Base-by-base conservation (phyloP, 2,329 filamentous ascomycete species). In the Xylaria sp. region DNA sequence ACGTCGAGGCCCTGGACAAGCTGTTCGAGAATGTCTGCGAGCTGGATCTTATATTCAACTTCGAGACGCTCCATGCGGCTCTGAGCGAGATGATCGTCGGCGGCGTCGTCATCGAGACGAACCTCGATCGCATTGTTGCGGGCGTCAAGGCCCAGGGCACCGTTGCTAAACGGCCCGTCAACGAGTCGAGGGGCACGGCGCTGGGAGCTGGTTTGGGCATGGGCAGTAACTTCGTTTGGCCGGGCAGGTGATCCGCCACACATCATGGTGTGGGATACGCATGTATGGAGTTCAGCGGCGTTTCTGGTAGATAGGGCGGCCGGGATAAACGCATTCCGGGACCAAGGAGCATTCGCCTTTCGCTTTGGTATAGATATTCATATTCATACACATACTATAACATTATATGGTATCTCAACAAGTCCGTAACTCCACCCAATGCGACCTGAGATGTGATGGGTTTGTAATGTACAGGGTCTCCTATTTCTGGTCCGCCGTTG, bases 21-120 rank as follows among this genome's bases (percentile, higher is more conserved):
- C 83, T 99, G 40, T 99, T 99, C 74, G 95, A 98, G 79, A 97
- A 99, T 75, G 95, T 99, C 9, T 99, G 95, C 83, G 95, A 99
- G 81, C 83, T 99, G 58, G 93, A 99, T 77, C 84, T 99, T 69
- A 99, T 99, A 76, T 99, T 99, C 81, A 98, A 98, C 75, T 99
- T 97, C 71, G 95, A 99, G 83, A 96, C 93, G 15, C 83, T 99
- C 71, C 95, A 99, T 80, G 91, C 94, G 8, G 88, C 93, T 15
- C 81, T 98, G 9, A 89, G 88, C 60, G 94, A 98, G 82, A 96
- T 98, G 92, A 90, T 98, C 58, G 91, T 97, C 15, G 94, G 94
- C 13, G 94, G 94, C 1, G 92, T 97, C 13, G 94, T 98, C 15
- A 88, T 98, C 23, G 94, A 98, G 80, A 97, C 94, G 31, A 92